Evolutionary conservation across 2,329 filamentous ascomycete species (phyloP).

Genomic region (Colletotrichum sp.): DNA sequence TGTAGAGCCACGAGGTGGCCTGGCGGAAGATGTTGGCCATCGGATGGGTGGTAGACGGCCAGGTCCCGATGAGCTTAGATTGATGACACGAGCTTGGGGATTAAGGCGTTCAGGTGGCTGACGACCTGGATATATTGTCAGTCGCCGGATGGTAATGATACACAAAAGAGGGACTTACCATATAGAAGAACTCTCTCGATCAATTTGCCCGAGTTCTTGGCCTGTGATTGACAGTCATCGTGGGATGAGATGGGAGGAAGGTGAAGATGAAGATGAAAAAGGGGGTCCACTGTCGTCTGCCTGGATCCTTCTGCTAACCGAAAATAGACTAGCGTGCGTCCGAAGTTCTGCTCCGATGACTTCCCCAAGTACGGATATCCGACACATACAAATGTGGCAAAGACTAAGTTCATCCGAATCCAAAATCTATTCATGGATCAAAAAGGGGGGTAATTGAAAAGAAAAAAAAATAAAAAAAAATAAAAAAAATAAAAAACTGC

Average conservation of each 20-base stretch:
- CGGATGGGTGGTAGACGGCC: background rate
- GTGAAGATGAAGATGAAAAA: background rate
- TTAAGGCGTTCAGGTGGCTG: rapidly evolving
- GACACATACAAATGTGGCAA: background rate
- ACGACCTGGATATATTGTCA: rapidly evolving
- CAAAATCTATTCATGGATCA: background rate
- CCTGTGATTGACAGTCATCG: background rate
- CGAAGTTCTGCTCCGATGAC: background rate
- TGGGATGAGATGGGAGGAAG: background rate
- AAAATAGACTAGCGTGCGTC: background rate
- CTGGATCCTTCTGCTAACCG: background rate
- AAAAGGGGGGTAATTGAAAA: too few relatives aligned
- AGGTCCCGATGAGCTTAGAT: background rate
- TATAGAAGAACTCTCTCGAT: rapidly evolving
- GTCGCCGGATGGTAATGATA: background rate
- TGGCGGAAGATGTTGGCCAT: slow-evolving; percentile 12
- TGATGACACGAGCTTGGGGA: background rate
- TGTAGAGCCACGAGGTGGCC: slow-evolving; percentile 14
- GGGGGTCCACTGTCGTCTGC: background rate
- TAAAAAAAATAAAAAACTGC: too few relatives aligned
- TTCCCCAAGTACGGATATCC: background rate
- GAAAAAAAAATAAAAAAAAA: too few relatives aligned
- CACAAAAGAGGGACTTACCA: background rate
- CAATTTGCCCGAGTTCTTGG: background rate
- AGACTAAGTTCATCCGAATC: background rate